These are phyloP conservation scores for Aureobasidium sp. DNA, from an alignment of 2,329 filamentous ascomycete genomes.

Conservation along the genomic window DNA sequence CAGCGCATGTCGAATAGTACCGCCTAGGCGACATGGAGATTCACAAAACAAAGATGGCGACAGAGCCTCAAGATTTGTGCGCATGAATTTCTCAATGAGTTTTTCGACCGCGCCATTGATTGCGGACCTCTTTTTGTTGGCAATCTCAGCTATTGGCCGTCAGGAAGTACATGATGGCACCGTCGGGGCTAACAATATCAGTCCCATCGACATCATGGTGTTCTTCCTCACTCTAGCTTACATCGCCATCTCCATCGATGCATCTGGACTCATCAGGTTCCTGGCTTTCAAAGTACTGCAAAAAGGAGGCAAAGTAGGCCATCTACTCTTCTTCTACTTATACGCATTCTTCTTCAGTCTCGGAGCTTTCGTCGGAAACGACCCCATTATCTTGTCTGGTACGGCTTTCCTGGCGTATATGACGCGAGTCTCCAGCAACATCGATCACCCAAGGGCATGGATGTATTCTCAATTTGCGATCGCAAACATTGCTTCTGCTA, in stretches of 20 bases:
- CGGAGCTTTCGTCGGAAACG: constrained; percentile 63
- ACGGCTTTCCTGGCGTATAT: constrained; percentile 70
- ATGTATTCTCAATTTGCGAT: constrained; percentile 64
- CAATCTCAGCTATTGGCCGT: constrained; percentile 58
- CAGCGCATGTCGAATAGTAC: constrained; percentile 45
- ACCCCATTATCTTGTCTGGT: constrained; percentile 66
- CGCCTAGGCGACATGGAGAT: constrained; percentile 29
- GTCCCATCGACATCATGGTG: constrained; percentile 63
- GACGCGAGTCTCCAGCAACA: constrained; percentile 67
- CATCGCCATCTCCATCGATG: constrained; percentile 69
- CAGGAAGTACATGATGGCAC: constrained; percentile 62
- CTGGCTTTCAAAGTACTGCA: constrained; percentile 63
- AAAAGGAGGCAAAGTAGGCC: constrained; percentile 58
- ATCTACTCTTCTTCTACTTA: constrained; percentile 62
- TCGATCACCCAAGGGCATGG: constrained; percentile 62
- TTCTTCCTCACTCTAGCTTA: constrained; percentile 70
- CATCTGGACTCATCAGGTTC: constrained; percentile 63
- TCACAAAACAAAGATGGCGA: constrained; percentile 17
- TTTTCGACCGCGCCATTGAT: constrained; percentile 63
- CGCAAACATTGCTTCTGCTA: constrained; percentile 66
- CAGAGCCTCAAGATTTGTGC: constrained; percentile 37
- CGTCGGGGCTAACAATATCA: constrained; percentile 56
- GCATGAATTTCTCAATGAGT: constrained; percentile 56
- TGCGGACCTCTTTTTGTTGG: constrained; percentile 62
- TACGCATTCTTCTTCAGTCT: constrained; percentile 64